phyloP scores from a whole-genome alignment of 805 yeast species.

The Kodamaea fukazawae region DNA sequence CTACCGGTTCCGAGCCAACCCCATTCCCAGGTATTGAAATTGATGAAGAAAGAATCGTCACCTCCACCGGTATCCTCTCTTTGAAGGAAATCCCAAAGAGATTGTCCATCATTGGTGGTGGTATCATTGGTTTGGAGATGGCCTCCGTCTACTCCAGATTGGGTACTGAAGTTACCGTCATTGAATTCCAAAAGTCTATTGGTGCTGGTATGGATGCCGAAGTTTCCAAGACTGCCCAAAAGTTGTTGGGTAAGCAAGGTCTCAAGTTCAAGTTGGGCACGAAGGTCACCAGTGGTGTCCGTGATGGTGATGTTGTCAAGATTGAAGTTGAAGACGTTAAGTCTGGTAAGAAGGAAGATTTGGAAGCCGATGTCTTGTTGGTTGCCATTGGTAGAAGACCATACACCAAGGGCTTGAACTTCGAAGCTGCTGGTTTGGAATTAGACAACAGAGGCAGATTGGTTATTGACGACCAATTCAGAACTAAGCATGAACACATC shows the following conservation, averaged over 20 bases:
- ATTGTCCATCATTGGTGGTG: slow-evolving; percentile 95
- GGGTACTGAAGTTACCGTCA: slow-evolving; percentile 91
- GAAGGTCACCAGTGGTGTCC: slow-evolving; percentile 81
- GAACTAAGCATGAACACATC: slow-evolving; percentile 88
- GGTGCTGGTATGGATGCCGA: slow-evolving; percentile 99
- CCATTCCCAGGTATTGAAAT: slow-evolving; percentile 98
- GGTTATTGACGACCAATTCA: slow-evolving; percentile 90
- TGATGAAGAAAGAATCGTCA: slow-evolving; percentile 95
- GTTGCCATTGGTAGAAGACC: slow-evolving; percentile 99
- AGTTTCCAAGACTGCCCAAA: slow-evolving; percentile 86
- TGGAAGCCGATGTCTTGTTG: slow-evolving; percentile 89
- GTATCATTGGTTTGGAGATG: slow-evolving; percentile 99
- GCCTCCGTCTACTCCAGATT: slow-evolving; percentile 96
- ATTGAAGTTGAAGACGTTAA: slow-evolving; percentile 88
- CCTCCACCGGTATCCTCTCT: slow-evolving; percentile 88
- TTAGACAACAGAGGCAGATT: slow-evolving; percentile 89
- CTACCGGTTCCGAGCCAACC: slow-evolving; percentile 97
- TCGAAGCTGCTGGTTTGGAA: slow-evolving; percentile 87
- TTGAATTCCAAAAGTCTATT: slow-evolving; percentile 85
- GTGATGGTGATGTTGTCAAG: slow-evolving; percentile 85
- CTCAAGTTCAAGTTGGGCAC: slow-evolving; percentile 88
- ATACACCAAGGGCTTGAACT: slow-evolving; percentile 82
- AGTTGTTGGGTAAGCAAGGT: slow-evolving; percentile 91
- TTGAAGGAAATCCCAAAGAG: slow-evolving; percentile 89
- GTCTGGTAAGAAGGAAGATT: slow-evolving; percentile 70